These are phyloP conservation scores for Adiantum capillusveneris DNA, from an alignment of 75 land plant species.

Conservation along the genomic window DNA sequence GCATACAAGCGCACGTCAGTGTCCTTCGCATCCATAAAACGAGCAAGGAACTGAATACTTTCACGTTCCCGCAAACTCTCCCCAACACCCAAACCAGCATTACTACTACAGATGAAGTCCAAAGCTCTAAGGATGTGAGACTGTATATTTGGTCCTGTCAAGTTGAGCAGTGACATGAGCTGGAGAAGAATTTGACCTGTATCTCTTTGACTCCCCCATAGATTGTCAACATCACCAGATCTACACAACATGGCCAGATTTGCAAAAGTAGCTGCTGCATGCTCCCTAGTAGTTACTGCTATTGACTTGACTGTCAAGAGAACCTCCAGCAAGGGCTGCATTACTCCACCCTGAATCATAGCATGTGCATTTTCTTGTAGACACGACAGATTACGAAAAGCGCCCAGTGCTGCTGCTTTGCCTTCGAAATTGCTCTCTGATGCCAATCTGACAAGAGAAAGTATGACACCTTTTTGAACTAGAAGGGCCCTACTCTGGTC, in stretches of 20 bases:
- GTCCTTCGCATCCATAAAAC: constrained; percentile 35
- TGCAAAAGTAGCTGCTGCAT: constrained; percentile 55
- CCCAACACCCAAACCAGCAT: constrained; percentile 28
- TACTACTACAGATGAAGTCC: constrained; percentile 26
- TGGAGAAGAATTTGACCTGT: constrained; percentile 37
- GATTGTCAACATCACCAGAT: neutral
- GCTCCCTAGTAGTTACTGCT: constrained; percentile 43
- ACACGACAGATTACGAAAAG: constrained; percentile 43
- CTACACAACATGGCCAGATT: constrained; percentile 27
- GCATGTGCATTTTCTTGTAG: constrained; percentile 23
- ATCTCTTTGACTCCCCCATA: constrained; percentile 32
- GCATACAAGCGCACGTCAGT: constrained; percentile 25
- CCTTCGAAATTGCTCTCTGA: constrained; percentile 47
- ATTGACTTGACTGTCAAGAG: constrained; percentile 58
- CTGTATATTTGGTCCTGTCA: constrained; percentile 47
- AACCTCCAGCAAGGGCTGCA: constrained; percentile 40
- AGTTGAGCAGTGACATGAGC: constrained; percentile 50
- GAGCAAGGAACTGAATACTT: constrained; percentile 46
- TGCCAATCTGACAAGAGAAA: constrained; percentile 46
- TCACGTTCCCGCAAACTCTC: constrained; percentile 44
- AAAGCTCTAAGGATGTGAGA: constrained; percentile 45
- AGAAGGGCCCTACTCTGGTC: constrained; percentile 45
- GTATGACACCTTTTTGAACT: constrained; percentile 47
- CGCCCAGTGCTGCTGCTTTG: constrained; percentile 47
- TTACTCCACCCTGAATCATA: constrained; percentile 32